Base-by-base conservation (phyloP, 2,329 filamentous ascomycete species). In the Eutypella sp. region DNA sequence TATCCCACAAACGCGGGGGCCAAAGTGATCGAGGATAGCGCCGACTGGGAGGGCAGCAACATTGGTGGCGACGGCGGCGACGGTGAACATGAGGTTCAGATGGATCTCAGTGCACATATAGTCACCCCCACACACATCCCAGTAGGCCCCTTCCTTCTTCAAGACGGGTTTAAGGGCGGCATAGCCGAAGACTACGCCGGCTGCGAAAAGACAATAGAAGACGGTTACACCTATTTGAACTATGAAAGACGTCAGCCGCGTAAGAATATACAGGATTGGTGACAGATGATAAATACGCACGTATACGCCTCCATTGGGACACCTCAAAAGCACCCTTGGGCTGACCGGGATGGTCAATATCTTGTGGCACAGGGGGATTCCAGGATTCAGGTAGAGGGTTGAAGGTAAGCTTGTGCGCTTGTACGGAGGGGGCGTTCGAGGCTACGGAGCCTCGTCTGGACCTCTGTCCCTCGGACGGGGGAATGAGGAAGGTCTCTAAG, bases 81-180 rank as follows among this genome's bases (percentile, higher is more conserved):
- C 78, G 5, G 89, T 95, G 72, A 96, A 96, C 87, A 95, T 95
- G 54, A 96, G 72, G 64, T 96, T 96, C 46, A 96, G 76, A 48
- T 75, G 75, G 44, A 82, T 79, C 58, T 81, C 79, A 47, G 73
- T 68, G 61, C 66, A 78, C n/a, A 64, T 69, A 23, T 73, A 58
- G 23, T 50, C 57, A 31, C 60, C 61, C 36, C 61, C 51, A 59
- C 88, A 93, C 27, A 74, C 66, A 41, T 87, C 74, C 34, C 72
- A 72, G 63, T 90, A 92, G 9, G 87, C 84, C 3, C 82, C 82
- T 61, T 90, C 84, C 11, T 73, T 67, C 49, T 91, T 85, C 22
- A 95, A 72, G 8, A 93, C 79, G 0, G 89, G 88, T 62, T 93
- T 95, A 55, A 95, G 73, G 11, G 89, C 88, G 13, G 89, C 89